Conservation (phyloP, 805 yeast genomes). For the Yarrowia deformans region DNA sequence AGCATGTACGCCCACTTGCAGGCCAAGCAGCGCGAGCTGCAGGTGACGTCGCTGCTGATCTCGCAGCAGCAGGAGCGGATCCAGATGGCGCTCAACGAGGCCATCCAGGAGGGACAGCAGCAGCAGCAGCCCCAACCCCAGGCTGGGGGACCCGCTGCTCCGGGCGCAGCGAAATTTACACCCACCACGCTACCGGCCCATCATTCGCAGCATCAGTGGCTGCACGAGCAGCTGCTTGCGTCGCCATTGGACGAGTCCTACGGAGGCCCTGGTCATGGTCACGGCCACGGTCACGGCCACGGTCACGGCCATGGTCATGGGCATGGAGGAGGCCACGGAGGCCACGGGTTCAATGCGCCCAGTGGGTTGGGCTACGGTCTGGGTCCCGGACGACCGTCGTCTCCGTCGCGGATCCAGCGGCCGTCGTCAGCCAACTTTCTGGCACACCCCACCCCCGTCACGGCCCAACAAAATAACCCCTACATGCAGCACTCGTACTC, state of each 20-base stretch:
- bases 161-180: constrained; percentile 4
- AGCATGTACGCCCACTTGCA: constrained; percentile 48
- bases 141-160: too few species aligned
- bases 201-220: constrained; percentile 43
- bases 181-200: constrained; percentile 35
- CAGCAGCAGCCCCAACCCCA: too few species aligned
- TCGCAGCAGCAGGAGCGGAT: constrained; percentile 51
- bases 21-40: constrained; percentile 50
- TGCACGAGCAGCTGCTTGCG: constrained; percentile 41
- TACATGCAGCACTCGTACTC: constrained; percentile 40
- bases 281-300: background rate
- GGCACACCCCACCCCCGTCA: constrained; percentile 41
- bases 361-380: constrained; percentile 7
- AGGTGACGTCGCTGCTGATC: constrained; percentile 48
- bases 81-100: constrained; percentile 42
- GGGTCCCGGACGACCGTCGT: constrained; percentile 10
- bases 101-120: constrained; percentile 28
- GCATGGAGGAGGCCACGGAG: background rate
- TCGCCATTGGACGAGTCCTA: constrained; percentile 24
- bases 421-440: constrained; percentile 34
- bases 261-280: background rate
- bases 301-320: background rate
- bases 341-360: constrained; percentile 22
- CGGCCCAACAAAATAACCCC: constrained; percentile 43
- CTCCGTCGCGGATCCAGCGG: constrained; percentile 27